phyloP scores from a whole-genome alignment of 2,329 filamentous ascomycete genomes.

The Boeremia lycopersici region DNA sequence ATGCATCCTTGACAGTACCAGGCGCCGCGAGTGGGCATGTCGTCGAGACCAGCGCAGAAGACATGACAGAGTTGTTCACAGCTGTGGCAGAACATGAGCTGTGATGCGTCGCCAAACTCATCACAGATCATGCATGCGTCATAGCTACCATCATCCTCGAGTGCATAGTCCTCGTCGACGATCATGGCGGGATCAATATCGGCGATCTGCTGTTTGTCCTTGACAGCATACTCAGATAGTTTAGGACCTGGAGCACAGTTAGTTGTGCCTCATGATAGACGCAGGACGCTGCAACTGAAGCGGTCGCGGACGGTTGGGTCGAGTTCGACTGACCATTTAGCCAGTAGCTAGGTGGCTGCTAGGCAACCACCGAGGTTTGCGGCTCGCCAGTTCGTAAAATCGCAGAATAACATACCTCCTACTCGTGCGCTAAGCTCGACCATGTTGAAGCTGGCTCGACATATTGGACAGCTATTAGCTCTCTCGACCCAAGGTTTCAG shows the following conservation, averaged over 20 bases:
- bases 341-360: conserved; percentile 27
- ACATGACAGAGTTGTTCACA: conserved; percentile 92
- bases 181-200: conserved; percentile 86
- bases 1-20: conserved; percentile 93
- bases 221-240: conserved; percentile 67
- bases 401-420: conserved; percentile 66
- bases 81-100: conserved; percentile 86
- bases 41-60: conserved; percentile 83
- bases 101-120: conserved; percentile 77
- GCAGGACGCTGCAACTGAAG: conserved; percentile 12
- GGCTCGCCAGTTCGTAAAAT: conserved; percentile 22
- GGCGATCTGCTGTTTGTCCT: conserved; percentile 86
- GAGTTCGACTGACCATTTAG: conserved; percentile 41
- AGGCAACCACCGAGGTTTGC: conserved; percentile 24
- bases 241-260: conserved; percentile 55
- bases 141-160: conserved; percentile 50
- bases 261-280: conserved; percentile 13
- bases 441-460: conserved; percentile 86
- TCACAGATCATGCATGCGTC: conserved; percentile 86
- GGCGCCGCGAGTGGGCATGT: conserved; percentile 70
- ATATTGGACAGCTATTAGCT: conserved; percentile 97
- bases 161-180: conserved; percentile 69
- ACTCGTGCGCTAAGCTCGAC: conserved; percentile 82
- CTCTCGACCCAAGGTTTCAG: conserved; percentile 93
- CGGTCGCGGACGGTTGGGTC: conserved; percentile 24